Percentiles rank a stretch among this genome's conserved stretches.
phyloP scores from a whole-genome alignment of 495 filamentous ascomycete genomes.

The Trichoderma asperelloides region DNA sequence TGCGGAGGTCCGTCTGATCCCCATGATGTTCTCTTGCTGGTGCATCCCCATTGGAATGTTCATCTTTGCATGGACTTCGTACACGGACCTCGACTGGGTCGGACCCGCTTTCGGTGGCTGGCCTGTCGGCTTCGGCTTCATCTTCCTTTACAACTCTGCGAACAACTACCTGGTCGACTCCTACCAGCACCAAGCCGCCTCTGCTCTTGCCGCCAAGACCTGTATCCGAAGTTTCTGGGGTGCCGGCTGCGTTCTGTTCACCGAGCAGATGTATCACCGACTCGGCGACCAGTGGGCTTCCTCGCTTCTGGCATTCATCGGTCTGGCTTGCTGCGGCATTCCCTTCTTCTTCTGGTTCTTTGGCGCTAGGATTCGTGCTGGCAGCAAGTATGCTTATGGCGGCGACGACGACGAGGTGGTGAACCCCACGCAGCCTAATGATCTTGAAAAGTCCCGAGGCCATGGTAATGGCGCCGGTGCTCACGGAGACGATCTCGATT shows the following conservation, averaged over 20 bases:
- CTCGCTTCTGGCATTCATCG: slow-evolving; percentile 60
- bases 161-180: slow-evolving; percentile 80
- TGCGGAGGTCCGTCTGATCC: slow-evolving; percentile 66
- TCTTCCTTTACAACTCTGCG: slow-evolving; percentile 76
- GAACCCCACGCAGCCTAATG: slow-evolving; percentile 10
- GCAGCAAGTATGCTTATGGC: slow-evolving; percentile 57
- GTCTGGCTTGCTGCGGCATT: slow-evolving; percentile 63
- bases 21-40: slow-evolving; percentile 83
- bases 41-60: slow-evolving; percentile 67
- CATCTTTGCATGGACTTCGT: slow-evolving; percentile 80
- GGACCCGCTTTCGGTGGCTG: slow-evolving; percentile 65
- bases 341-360: slow-evolving; percentile 70
- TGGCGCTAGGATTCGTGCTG: slow-evolving; percentile 56
- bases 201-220: slow-evolving; percentile 76
- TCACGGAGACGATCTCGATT: slow-evolving; percentile 19
- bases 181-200: slow-evolving; percentile 79
- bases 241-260: slow-evolving; percentile 66
- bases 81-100: slow-evolving; percentile 54
- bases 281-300: slow-evolving; percentile 71
- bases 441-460: slow-evolving; percentile 20
- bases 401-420: slow-evolving; percentile 30
- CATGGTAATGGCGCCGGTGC: slow-evolving; percentile 15
- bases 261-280: slow-evolving; percentile 66
- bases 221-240: slow-evolving; percentile 75
- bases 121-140: slow-evolving; percentile 76